Evolutionary conservation across 2,329 filamentous ascomycete species (phyloP), one percentile per base, ranked within the genome.

Genomic region (Pyricularia grisea): DNA sequence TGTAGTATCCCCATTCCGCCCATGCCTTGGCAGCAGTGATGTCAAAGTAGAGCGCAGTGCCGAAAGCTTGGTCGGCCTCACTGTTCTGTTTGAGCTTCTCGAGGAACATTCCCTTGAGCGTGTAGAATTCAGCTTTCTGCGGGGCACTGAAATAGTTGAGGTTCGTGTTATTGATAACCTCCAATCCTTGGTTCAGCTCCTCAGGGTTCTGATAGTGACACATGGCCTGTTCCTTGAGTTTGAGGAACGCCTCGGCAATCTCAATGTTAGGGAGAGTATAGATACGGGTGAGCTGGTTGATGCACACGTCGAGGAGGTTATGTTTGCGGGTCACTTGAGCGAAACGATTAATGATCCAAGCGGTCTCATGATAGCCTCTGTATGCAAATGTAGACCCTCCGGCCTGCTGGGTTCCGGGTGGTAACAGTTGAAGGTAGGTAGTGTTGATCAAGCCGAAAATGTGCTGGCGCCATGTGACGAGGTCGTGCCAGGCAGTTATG

Each of bases 131-230:
- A 10, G 95, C 95, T 80, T 99, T 99, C 78, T 99, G 95, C 75
- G 94, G 91, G 3, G 91, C 87, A 71, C 93, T 96, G 79, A 99
- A 99, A 82, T 99, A 99, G 78, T 97, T 97, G 69, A 99, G 87
- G 74, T 99, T 99, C 50, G 95, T 99, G 74, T 99, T 99, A 80
- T 99, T 99, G 78, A 99, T 99, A 2, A 99, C 95, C 76, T 99
- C 95, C 72, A 99, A 78, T 1, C 95, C 95, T 76, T 90, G 97
- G 68, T 90, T 94, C 68, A 99, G 87, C 79, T 99, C 95, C 55
- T 92, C 90, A 0, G 91, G 89, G 75, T 98, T 98, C 80, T 98
- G 94, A 78, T 98, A 99, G 77, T 99, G 95, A 74, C 95, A 99
- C 78, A 97, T 97, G 63, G 95, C 95, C 79, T 99, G 95, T 80